phyloP scores from a whole-genome alignment of 2,329 filamentous ascomycete genomes.

The Aspergillus sp. region DNA sequence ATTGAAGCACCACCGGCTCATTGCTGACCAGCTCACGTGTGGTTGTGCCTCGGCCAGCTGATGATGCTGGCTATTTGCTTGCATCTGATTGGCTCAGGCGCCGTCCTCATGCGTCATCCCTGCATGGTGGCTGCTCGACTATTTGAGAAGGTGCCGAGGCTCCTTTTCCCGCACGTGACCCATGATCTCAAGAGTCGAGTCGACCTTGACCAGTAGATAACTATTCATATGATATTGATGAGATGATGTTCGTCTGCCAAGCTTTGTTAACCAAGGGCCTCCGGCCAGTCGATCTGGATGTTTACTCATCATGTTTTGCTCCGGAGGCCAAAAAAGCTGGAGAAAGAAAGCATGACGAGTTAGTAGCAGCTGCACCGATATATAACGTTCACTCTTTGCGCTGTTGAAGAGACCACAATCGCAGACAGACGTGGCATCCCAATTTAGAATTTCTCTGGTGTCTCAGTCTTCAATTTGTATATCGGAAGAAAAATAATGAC shows the following conservation, averaged over 20 bases:
- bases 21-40: conserved; percentile 6
- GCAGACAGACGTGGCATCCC: no score
- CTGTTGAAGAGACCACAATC: no score
- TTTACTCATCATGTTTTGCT: no score
- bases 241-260: background rate
- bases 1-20: background rate
- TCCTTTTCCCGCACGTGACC: conserved; percentile 5
- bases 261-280: no score
- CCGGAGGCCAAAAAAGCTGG: no score
- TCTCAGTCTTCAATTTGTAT: no score
- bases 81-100: conserved; percentile 18
- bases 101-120: conserved; percentile 16
- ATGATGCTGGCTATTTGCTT: background rate
- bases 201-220: background rate
- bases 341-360: no score
- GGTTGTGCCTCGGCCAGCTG: conserved; percentile 11
- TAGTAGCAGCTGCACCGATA: no score
- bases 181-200: conserved; percentile 1
- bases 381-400: no score
- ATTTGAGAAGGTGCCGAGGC: conserved; percentile 24
- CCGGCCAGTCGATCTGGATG: no score
- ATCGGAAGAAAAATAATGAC: no score
- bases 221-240: background rate
- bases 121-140: background rate
- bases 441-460: no score